These are phyloP conservation scores for Corchorus capsularis DNA, from an alignment of 345 rosid genomes.

Conservation along the genomic window DNA sequence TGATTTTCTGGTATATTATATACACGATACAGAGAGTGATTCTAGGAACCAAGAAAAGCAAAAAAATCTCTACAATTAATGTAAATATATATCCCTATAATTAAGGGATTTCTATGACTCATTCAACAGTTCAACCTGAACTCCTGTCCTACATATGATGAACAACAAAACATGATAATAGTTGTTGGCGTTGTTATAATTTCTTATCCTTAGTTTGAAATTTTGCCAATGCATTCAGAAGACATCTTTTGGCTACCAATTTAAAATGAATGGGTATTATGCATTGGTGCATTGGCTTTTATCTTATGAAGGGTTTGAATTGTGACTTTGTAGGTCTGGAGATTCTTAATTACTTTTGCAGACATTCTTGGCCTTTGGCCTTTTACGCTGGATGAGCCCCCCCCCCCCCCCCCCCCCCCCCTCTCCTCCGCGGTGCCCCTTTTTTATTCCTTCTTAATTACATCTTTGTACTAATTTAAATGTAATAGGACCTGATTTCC, in stretches of 20 bases:
- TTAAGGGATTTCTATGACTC: too few species aligned
- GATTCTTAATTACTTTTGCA: constrained; percentile 76
- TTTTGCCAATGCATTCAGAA: not conserved
- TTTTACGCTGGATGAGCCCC: constrained; percentile 88
- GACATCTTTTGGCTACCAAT: constrained; percentile 3
- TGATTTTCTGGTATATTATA: too few species aligned
- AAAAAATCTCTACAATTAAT: too few species aligned
- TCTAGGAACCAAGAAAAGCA: too few species aligned
- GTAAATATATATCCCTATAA: too few species aligned
- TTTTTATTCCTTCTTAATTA: too few species aligned
- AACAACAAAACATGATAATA: not conserved
- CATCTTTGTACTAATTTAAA: too few species aligned
- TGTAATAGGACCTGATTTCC: too few species aligned
- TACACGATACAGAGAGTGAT: too few species aligned
- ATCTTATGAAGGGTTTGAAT: not conserved
- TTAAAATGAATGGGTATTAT: not conserved
- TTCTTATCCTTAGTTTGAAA: constrained; percentile 2
- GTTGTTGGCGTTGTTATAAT: constrained; percentile 6
- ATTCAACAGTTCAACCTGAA: not conserved
- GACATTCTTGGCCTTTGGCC: constrained; percentile 93
- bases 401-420: too few species aligned
- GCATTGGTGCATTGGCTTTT: too few species aligned
- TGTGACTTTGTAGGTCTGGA: constrained; percentile 67
- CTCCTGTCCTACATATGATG: not conserved
- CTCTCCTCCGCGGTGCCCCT: too few species aligned